A percentile compares a stretch with the other conserved stretches of the same genome.
Conservation (phyloP, 2,329 filamentous ascomycete genomes). For the Botrytis tulipae region DNA sequence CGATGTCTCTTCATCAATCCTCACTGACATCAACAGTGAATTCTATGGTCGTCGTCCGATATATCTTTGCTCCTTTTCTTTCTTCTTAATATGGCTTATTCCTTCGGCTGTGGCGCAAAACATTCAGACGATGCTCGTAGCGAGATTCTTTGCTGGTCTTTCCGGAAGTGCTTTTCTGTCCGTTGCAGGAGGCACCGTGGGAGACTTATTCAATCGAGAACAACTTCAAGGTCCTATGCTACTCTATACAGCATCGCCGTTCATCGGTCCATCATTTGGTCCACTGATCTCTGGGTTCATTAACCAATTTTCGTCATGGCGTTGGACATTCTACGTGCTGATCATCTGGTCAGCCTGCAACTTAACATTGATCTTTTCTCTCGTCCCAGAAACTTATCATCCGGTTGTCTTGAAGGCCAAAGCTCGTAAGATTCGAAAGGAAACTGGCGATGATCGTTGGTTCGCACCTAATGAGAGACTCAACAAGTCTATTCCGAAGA, state of each 20-base stretch:
- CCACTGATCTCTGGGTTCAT: constrained; percentile 75
- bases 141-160: constrained; percentile 74
- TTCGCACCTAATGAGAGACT: constrained; percentile 73
- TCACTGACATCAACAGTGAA: constrained; percentile 39
- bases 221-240: constrained; percentile 81
- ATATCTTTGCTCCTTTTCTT: constrained; percentile 70
- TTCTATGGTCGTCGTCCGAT: constrained; percentile 83
- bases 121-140: constrained; percentile 74
- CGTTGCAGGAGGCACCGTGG: constrained; percentile 82
- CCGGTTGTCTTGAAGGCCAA: constrained; percentile 72
- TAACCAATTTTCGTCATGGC: constrained; percentile 70
- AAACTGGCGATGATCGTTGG: constrained; percentile 76
- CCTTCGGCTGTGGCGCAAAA: constrained; percentile 80
- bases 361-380: constrained; percentile 61
- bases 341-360: constrained; percentile 76
- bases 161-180: constrained; percentile 66
- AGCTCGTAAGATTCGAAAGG: constrained; percentile 64
- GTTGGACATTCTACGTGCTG: constrained; percentile 82
- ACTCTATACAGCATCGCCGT: constrained; percentile 67
- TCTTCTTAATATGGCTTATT: constrained; percentile 78
- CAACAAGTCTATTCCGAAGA: constrained; percentile 62
- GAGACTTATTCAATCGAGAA: constrained; percentile 69
- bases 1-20: not conserved
- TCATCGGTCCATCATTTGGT: constrained; percentile 59
- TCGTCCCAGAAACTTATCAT: constrained; percentile 88